These are phyloP conservation scores for Scolecobasidium constrictum DNA, from an alignment of 2,329 filamentous ascomycete genomes.

Conservation along the genomic window DNA sequence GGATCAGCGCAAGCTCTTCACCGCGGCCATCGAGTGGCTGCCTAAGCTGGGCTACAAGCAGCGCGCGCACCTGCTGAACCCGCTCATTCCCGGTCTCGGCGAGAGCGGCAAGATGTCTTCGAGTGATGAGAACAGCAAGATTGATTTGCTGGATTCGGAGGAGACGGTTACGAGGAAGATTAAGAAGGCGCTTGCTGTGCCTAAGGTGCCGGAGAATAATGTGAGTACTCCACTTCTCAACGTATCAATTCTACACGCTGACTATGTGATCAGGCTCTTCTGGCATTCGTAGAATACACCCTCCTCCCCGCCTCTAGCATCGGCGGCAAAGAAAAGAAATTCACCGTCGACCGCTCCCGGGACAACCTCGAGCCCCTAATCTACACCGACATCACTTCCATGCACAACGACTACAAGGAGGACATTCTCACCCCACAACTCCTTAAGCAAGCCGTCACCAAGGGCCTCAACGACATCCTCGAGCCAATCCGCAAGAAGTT, in stretches of 20 bases:
- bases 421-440: slow-evolving; percentile 67
- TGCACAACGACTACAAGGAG: slow-evolving; percentile 26
- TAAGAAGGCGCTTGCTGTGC: slow-evolving; percentile 70
- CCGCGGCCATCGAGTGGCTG: slow-evolving; percentile 71
- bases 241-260: background rate
- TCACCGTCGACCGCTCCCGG: slow-evolving; percentile 55
- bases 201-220: slow-evolving; percentile 70
- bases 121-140: slow-evolving; percentile 68
- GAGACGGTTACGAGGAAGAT: slow-evolving; percentile 73
- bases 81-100: slow-evolving; percentile 78
- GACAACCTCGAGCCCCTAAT: slow-evolving; percentile 62
- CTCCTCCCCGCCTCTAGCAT: slow-evolving; percentile 68
- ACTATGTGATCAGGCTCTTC: slow-evolving; percentile 37
- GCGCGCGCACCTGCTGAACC: slow-evolving; percentile 65
- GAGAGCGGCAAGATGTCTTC: slow-evolving; percentile 68
- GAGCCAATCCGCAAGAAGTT: slow-evolving; percentile 68
- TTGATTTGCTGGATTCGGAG: slow-evolving; percentile 76
- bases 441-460: slow-evolving; percentile 73
- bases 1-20: slow-evolving; percentile 86
- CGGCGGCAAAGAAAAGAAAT: slow-evolving; percentile 41
- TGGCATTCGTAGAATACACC: slow-evolving; percentile 80
- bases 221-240: slow-evolving; percentile 24
- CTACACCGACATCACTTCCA: slow-evolving; percentile 63
- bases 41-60: slow-evolving; percentile 72
- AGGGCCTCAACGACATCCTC: slow-evolving; percentile 62